Conservation (phyloP, 2,329 filamentous ascomycete species). For the Biscogniauxia marginata region DNA sequence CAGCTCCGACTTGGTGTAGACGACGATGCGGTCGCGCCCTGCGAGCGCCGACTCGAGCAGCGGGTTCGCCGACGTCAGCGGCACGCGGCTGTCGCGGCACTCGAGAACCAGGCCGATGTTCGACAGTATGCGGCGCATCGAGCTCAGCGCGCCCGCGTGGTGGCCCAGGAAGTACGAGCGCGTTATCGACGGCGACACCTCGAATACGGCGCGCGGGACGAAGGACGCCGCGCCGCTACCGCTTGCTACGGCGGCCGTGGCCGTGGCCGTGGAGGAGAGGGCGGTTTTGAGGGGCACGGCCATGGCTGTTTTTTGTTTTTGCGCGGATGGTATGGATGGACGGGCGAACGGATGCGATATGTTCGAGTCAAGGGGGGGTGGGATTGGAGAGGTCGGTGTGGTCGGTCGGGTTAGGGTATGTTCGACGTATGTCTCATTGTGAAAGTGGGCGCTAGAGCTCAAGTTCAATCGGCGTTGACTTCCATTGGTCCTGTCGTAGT, state of each 20-base stretch:
- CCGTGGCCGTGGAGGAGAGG: not conserved
- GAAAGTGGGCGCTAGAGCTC: not conserved
- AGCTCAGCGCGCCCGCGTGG: slow-evolving; percentile 75
- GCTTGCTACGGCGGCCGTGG: not conserved
- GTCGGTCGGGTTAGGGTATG: not conserved
- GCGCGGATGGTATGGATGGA: not conserved
- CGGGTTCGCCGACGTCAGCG: slow-evolving; percentile 85
- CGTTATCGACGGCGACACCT: slow-evolving; percentile 69
- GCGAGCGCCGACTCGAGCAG: slow-evolving; percentile 77
- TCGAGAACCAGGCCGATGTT: slow-evolving; percentile 88
- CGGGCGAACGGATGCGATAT: not conserved
- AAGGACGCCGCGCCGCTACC: slow-evolving; percentile 51
- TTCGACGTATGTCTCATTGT: not conserved
- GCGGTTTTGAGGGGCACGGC: slow-evolving; percentile 15
- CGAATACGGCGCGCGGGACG: slow-evolving; percentile 71
- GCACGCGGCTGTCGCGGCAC: slow-evolving; percentile 90
- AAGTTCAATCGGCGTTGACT: not conserved
- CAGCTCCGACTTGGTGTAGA: slow-evolving; percentile 90
- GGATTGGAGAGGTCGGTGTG: not conserved
- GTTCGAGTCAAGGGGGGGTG: not conserved
- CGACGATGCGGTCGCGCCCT: slow-evolving; percentile 71
- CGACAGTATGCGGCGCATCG: slow-evolving; percentile 79
- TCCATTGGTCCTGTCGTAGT: not conserved
- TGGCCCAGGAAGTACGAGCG: slow-evolving; percentile 95
- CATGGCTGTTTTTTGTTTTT: slow-evolving; percentile 5